Evolutionary conservation across 805 yeast species (phyloP).

Genomic region (Sugiyamaella valdiviana): DNA sequence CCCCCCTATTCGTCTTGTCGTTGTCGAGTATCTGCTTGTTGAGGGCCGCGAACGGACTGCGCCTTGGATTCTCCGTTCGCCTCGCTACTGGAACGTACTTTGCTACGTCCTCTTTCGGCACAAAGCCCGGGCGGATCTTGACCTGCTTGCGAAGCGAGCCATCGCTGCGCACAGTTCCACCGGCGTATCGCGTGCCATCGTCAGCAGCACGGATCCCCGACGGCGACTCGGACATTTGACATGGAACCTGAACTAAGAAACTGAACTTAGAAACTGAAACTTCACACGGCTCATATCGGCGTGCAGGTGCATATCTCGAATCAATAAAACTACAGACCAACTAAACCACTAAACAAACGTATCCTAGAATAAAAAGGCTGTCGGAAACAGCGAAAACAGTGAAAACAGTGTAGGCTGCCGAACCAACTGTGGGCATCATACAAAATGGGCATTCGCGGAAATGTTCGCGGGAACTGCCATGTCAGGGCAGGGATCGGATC

Average conservation of each 20-base stretch:
- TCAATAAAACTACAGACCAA: neutral
- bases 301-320: neutral
- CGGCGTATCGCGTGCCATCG: conserved; percentile 22
- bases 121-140: conserved; percentile 27
- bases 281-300: neutral
- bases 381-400: neutral
- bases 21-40: neutral
- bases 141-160: conserved; percentile 26
- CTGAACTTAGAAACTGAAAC: no score
- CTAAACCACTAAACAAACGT: conserved; percentile 1
- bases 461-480: no score
- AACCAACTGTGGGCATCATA: no score
- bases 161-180: conserved; percentile 27
- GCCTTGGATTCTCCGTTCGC: conserved; percentile 3
- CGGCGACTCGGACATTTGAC: no score
- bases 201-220: conserved; percentile 14
- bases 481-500: no score
- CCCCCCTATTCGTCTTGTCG: no score
- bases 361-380: neutral
- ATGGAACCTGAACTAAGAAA: no score
- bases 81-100: conserved; percentile 15
- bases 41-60: neutral
- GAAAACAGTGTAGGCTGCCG: no score
- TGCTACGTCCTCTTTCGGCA: conserved; percentile 27
- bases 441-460: no score